Evolutionary conservation across 202 grass and related monocot genomes (phyloP), one percentile per base, ranked within the genome.

Genomic region (Zoysia matrella): DNA sequence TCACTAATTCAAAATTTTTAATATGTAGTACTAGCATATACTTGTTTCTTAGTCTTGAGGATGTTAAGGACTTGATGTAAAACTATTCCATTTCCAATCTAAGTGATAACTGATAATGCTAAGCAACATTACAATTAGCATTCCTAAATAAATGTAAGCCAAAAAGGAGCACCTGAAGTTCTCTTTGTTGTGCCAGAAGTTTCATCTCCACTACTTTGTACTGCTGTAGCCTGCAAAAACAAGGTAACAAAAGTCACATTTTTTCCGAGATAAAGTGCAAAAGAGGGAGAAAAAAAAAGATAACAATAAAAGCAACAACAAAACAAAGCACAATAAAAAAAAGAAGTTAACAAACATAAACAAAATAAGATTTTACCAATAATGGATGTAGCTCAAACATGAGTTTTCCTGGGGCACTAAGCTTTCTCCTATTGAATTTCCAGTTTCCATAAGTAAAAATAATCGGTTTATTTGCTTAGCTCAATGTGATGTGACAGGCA

Each of bases 131-230:
- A 14, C 39, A 5, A 67, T 6, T 65, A 58, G 47, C 47, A 69
- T 11, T 14, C 6, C 14, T 42, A 4, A 3, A 72, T 7, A 76
- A 80, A 72, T 54, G 39, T 54, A 71, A 83, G 8, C 10, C n/a
- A 64, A 41, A 39, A 49, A 48, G 52, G 79, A 73, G 50, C 65
- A 94, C 95, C 95, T 99, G 96, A 82, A 99, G 93, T 77, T 99
- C 96, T 55, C 96, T 92, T 87, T 96, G 96, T 80, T 99, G 96
- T 68, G 96, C 96, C 6, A 99, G 83, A 85, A 99, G 96, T 67
- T 99, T 99, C 96, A 99, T 99, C 85, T 99, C 96, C 72, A 99
- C 93, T 47, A 99, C 85, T 83, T 96, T 99, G 72, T 99, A 99
- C 69, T 99, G 93, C 58, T 99, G 96, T 42, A 96, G 81, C 87